Conservation (phyloP, 768 basidiomycete species). For the Pleurotus salmoneostramineus region DNA sequence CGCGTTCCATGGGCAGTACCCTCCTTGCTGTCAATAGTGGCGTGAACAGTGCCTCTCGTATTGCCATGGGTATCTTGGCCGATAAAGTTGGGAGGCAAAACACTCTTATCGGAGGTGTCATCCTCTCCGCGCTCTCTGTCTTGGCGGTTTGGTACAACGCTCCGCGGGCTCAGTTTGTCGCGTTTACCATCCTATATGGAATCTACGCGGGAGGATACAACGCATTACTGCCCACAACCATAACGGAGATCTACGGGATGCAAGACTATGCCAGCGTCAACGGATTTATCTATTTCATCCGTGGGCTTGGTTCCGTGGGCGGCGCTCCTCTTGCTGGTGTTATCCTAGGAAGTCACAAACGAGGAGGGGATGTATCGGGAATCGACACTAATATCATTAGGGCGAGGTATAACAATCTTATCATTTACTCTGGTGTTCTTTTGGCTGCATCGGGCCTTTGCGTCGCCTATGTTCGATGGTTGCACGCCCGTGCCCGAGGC, state of each 20-base stretch:
- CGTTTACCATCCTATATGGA: conserved; percentile 37
- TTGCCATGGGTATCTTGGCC: conserved; percentile 36
- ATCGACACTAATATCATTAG: conserved; percentile 14
- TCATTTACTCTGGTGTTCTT: conserved; percentile 30
- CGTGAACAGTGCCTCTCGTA: conserved; percentile 37
- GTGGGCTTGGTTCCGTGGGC: conserved; percentile 30
- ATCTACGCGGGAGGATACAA: conserved; percentile 40
- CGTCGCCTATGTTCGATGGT: conserved; percentile 36
- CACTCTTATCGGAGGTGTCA: conserved; percentile 33
- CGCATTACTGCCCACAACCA: conserved; percentile 32
- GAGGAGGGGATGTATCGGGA: conserved; percentile 12
- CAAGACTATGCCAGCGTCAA: conserved; percentile 33
- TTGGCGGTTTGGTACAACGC: conserved; percentile 40
- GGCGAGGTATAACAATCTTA: conserved; percentile 31
- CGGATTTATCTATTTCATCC: conserved; percentile 31
- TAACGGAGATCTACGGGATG: conserved; percentile 32
- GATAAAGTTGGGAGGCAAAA: conserved; percentile 40
- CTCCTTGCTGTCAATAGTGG: conserved; percentile 38
- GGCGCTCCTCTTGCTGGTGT: conserved; percentile 34
- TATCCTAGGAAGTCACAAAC: conserved; percentile 28
- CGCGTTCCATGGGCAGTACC: conserved; percentile 29
- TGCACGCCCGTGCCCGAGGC: conserved; percentile 36
- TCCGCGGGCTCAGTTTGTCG: conserved; percentile 29
- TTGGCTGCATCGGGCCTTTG: conserved; percentile 32
- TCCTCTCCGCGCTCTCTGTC: conserved; percentile 34